Base-by-base conservation (phyloP, 2,329 filamentous ascomycete species). In the Fusarium mundagurra region DNA sequence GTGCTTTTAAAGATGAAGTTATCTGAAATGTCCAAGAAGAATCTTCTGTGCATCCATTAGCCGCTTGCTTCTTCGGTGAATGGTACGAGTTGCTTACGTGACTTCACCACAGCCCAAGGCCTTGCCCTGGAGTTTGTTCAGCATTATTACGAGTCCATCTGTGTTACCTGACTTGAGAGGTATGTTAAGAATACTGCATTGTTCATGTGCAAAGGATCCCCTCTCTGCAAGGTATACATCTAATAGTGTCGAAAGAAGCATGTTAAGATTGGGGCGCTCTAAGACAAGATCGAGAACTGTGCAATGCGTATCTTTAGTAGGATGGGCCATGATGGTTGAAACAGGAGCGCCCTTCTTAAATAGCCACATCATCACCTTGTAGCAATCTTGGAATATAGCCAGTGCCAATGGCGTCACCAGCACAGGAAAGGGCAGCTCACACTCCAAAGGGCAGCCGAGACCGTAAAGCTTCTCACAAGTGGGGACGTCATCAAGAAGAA, bases 31-130 rank as follows among this genome's bases (percentile, higher is more conserved):
- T 53, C 13, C 6, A 11, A 9, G 17, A 57, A 43, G 29, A 61
- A 3, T 1, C 2, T 61, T 3, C 4, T 17, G 12, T 17, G 6
- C 3, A 17, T 11, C 13, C 16, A 11, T 36, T 22, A 22, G n/a
- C 31, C 8, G 33, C 2, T 20, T 53, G 17, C 6, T 36, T 31
- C 9, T 24, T 27, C 7, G 13, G 17, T 54, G n/a, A 20, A 16
- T 4, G 5, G 4, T 7, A 51, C 10, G 6, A 8, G 9, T 11
- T 20, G 16, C 47, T 41, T 12, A 41, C 47, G 22, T 34, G 9
- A 20, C 24, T 34, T 33, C 10, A 16, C n/a, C 29, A 6, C 1
- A 2, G 0, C 47, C 10, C 4, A 33, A 7, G 13, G n/a, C 8
- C 5, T n/a, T 61, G 9, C 29, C 27, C 7, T 33, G 6, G 11